Conservation (phyloP, 106 monocot species). For the Acorus gramineus region DNA sequence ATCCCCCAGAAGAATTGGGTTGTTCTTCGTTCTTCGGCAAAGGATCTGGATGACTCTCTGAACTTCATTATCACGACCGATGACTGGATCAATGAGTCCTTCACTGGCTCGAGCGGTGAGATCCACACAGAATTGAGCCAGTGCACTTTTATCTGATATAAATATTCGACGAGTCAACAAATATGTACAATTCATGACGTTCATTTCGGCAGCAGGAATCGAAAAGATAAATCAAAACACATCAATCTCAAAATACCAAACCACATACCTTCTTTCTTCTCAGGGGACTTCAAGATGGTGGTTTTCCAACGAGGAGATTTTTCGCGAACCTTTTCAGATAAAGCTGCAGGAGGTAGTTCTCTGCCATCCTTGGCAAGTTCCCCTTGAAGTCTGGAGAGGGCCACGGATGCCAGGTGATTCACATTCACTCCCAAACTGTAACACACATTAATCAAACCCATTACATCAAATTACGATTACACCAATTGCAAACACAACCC, state of each 20-base stretch:
- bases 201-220: too few relatives aligned
- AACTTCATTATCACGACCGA: conserved; percentile 74
- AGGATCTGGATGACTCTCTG: conserved; percentile 74
- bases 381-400: conserved; percentile 62
- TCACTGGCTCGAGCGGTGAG: conserved; percentile 58
- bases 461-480: too few relatives aligned
- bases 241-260: too few relatives aligned
- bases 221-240: too few relatives aligned
- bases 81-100: conserved; percentile 76
- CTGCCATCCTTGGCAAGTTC: conserved; percentile 87
- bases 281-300: conserved; percentile 19
- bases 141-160: conserved; percentile 49
- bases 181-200: too few relatives aligned
- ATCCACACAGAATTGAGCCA: conserved; percentile 83
- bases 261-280: conserved; percentile 49
- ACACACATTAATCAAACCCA: too few relatives aligned
- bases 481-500: too few relatives aligned
- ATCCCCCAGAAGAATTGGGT: conserved; percentile 72
- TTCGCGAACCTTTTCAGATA: conserved; percentile 33
- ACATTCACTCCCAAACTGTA: conserved; percentile 69
- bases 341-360: conserved; percentile 28
- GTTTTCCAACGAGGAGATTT: conserved; percentile 37
- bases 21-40: conserved; percentile 70
- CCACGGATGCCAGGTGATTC: conserved; percentile 46
- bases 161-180: background rate